A percentile compares a stretch with the other conserved stretches of the same genome.
phyloP scores from a whole-genome alignment of 352 stramenopile species.

The Phytopythium ostracodes region DNA sequence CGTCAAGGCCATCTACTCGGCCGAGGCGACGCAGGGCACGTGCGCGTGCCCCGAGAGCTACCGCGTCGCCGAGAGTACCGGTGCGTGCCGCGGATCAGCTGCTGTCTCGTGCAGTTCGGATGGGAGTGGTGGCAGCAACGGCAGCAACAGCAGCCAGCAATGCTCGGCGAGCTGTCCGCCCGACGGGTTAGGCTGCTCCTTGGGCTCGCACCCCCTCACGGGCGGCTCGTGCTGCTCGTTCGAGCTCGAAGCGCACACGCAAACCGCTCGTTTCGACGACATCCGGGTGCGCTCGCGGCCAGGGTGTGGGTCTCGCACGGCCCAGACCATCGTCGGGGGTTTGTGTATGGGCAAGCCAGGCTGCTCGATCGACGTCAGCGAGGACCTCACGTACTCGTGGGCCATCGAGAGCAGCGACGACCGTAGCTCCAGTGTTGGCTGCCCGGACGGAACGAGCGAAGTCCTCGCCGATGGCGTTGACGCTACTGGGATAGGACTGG shows the following conservation, averaged over 20 bases:
- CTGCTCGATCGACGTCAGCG: constrained; percentile 63
- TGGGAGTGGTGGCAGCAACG: background rate
- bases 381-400: constrained; percentile 54
- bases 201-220: constrained; percentile 61
- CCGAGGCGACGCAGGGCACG: constrained; percentile 47
- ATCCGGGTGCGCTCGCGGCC: constrained; percentile 46
- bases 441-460: constrained; percentile 25
- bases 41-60: constrained; percentile 67
- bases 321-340: constrained; percentile 65
- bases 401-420: constrained; percentile 21
- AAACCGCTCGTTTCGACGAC: constrained; percentile 39
- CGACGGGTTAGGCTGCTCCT: constrained; percentile 54
- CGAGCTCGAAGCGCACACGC: constrained; percentile 20
- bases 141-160: background rate
- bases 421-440: constrained; percentile 34
- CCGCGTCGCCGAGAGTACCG: constrained; percentile 52
- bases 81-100: constrained; percentile 35
- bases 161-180: constrained; percentile 37
- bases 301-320: constrained; percentile 35
- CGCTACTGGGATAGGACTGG: background rate
- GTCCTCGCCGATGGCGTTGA: background rate
- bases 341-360: constrained; percentile 66
- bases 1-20: constrained; percentile 76
- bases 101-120: background rate
- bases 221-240: constrained; percentile 61